phyloP scores from a whole-genome alignment of 1,284 basidiomycete genomes.

The Rhodotorula sp. region DNA sequence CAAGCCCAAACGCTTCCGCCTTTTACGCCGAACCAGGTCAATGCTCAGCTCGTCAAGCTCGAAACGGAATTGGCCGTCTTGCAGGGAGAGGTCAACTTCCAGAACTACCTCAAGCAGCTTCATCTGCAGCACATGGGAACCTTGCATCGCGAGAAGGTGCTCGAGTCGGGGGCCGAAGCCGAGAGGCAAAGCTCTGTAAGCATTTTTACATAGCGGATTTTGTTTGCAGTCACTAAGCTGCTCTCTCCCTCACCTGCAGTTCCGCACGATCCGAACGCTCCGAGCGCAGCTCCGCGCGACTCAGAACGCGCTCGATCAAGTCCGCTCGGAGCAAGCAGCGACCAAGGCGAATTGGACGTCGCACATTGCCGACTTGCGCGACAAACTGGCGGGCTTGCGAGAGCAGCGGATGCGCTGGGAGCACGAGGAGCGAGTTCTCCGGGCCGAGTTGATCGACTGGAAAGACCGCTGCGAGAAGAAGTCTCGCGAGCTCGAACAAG shows the following conservation, averaged over 20 bases:
- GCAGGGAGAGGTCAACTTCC: constrained; percentile 74
- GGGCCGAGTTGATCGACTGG: constrained; percentile 63
- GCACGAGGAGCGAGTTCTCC: constrained; percentile 60
- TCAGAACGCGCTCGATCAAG: constrained; percentile 27
- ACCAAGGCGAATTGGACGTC: constrained; percentile 38
- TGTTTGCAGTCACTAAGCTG: background rate
- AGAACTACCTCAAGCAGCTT: constrained; percentile 72
- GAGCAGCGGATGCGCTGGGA: constrained; percentile 68
- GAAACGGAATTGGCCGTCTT: constrained; percentile 71
- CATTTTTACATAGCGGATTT: background rate
- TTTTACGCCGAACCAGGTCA: constrained; percentile 47
- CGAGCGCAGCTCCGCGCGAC: constrained; percentile 30
- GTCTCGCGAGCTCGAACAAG: constrained; percentile 62
- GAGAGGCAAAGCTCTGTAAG: constrained; percentile 61
- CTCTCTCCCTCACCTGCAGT: background rate
- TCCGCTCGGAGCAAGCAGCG: constrained; percentile 29
- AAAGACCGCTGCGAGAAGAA: constrained; percentile 65
- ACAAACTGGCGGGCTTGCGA: constrained; percentile 64
- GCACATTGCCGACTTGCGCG: constrained; percentile 48
- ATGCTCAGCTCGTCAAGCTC: constrained; percentile 63
- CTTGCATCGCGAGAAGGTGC: constrained; percentile 67
- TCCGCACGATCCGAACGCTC: constrained; percentile 36
- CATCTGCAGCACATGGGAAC: constrained; percentile 74
- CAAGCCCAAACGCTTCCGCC: background rate
- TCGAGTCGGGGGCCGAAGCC: constrained; percentile 67